Evolutionary conservation across 495 filamentous ascomycete species (phyloP).

Genomic region (Hypoxylon intermedium): DNA sequence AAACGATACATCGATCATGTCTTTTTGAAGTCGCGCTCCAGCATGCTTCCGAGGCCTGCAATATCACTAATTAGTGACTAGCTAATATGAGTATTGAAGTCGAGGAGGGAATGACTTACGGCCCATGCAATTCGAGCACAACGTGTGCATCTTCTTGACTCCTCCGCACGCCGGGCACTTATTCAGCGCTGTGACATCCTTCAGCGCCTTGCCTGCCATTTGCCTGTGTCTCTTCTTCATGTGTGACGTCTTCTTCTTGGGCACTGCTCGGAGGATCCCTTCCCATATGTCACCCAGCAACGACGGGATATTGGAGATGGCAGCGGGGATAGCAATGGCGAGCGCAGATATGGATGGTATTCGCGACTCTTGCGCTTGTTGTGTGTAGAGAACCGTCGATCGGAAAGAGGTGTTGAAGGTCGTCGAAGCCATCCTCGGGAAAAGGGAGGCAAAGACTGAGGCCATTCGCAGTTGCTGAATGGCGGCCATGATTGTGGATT

Average conservation of each 20-base stretch:
- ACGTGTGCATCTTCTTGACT: slow-evolving; percentile 82
- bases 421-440: slow-evolving; percentile 48
- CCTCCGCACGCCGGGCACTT: slow-evolving; percentile 88
- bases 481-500: slow-evolving; percentile 51
- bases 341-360: slow-evolving; percentile 56
- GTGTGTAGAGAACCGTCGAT: slow-evolving; percentile 46
- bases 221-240: slow-evolving; percentile 93
- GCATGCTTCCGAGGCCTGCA: slow-evolving; percentile 27
- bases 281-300: slow-evolving; percentile 86
- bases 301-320: slow-evolving; percentile 58
- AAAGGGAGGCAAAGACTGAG: slow-evolving; percentile 48
- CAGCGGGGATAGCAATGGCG: slow-evolving; percentile 59
- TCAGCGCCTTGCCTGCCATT: slow-evolving; percentile 90
- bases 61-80: slow-evolving; percentile 4
- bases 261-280: slow-evolving; percentile 86
- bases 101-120: slow-evolving; percentile 42
- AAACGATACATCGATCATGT: neutral
- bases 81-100: neutral
- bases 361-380: slow-evolving; percentile 46
- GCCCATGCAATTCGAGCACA: slow-evolving; percentile 78
- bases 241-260: slow-evolving; percentile 99
- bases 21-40: slow-evolving; percentile 31
- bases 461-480: slow-evolving; percentile 47
- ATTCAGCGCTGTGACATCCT: slow-evolving; percentile 85
- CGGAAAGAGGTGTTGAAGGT: slow-evolving; percentile 49